phyloP scores from a whole-genome alignment of 768 basidiomycete genomes.

The Mycena vitilis region DNA sequence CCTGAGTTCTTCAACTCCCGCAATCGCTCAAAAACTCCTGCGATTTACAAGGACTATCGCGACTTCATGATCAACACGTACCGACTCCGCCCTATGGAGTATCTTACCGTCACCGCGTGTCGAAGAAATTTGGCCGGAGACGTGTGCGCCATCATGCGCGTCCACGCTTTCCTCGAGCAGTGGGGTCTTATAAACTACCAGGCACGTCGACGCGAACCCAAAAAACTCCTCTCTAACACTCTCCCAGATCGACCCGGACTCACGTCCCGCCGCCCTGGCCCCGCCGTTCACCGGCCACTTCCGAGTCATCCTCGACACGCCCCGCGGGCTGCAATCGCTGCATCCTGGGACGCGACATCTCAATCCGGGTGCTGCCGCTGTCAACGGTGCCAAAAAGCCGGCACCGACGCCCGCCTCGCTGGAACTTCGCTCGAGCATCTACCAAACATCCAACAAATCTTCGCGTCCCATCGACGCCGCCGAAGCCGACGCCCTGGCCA shows the following conservation, averaged over 20 bases:
- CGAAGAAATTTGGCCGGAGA: slow-evolving; percentile 96
- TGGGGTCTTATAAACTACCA: slow-evolving; percentile 99
- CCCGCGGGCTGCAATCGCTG: slow-evolving; percentile 93
- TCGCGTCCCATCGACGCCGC: slow-evolving; percentile 73
- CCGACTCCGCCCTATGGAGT: slow-evolving; percentile 91
- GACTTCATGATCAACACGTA: slow-evolving; percentile 99
- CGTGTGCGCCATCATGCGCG: slow-evolving; percentile 98
- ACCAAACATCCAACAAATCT: slow-evolving; percentile 89
- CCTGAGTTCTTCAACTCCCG: slow-evolving; percentile 99
- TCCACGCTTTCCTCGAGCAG: slow-evolving; percentile 98
- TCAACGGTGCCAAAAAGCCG: slow-evolving; percentile 62
- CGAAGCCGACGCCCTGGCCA: slow-evolving; percentile 76
- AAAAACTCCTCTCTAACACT: slow-evolving; percentile 16
- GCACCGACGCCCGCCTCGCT: slow-evolving; percentile 74
- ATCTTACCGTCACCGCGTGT: slow-evolving; percentile 97
- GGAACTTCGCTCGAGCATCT: slow-evolving; percentile 89
- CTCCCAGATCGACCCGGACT: slow-evolving; percentile 93
- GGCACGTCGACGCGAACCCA: slow-evolving; percentile 57
- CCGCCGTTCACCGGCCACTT: slow-evolving; percentile 99
- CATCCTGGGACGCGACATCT: slow-evolving; percentile 81
- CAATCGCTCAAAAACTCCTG: slow-evolving; percentile 94
- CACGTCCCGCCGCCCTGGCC: slow-evolving; percentile 91
- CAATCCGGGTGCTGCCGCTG: slow-evolving; percentile 53
- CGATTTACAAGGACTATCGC: slow-evolving; percentile 98
- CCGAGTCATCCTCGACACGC: slow-evolving; percentile 96